A percentile compares a stretch with the other conserved stretches of the same genome.
Evolutionary conservation across 495 filamentous ascomycete species (phyloP).

Genomic region (Annulohypoxylon stygium): DNA sequence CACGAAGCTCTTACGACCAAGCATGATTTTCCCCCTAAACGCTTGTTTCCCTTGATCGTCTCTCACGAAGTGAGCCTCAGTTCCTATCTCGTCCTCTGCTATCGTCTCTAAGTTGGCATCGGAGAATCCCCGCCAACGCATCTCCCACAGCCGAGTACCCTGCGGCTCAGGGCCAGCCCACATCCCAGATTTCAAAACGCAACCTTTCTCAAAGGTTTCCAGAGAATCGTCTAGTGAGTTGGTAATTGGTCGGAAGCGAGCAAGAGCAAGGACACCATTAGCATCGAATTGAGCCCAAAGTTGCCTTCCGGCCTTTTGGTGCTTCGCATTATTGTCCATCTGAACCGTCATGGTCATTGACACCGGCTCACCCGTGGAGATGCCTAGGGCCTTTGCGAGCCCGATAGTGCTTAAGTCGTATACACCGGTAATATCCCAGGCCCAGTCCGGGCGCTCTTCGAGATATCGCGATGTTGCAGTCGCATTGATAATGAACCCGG

Average conservation of each 20-base stretch:
- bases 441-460: constrained; percentile 19
- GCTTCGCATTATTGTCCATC: constrained; percentile 26
- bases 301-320: constrained; percentile 29
- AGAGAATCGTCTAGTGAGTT: background rate
- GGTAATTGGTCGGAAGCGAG: background rate
- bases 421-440: constrained; percentile 17
- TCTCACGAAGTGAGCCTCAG: background rate
- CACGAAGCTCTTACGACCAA: background rate
- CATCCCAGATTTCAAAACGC: constrained; percentile 13
- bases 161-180: constrained; percentile 21
- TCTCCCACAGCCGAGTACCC: constrained; percentile 21
- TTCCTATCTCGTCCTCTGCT: constrained; percentile 3
- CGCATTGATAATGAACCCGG: constrained; percentile 22
- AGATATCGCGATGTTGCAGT: constrained; percentile 23
- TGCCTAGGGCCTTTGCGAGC: constrained; percentile 7
- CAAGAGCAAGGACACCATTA: constrained; percentile 7
- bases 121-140: constrained; percentile 26
- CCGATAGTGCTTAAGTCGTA: constrained; percentile 25
- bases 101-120: constrained; percentile 2
- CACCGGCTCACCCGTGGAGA: constrained; percentile 11
- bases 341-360: constrained; percentile 17
- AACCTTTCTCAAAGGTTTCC: constrained; percentile 24
- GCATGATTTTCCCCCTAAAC: background rate
- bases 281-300: constrained; percentile 21
- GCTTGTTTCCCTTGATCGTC: background rate